Evolutionary conservation across 208 protist species (phyloP), one percentile per base, ranked within the genome.

Genomic region (Borovskyia barvae): DNA sequence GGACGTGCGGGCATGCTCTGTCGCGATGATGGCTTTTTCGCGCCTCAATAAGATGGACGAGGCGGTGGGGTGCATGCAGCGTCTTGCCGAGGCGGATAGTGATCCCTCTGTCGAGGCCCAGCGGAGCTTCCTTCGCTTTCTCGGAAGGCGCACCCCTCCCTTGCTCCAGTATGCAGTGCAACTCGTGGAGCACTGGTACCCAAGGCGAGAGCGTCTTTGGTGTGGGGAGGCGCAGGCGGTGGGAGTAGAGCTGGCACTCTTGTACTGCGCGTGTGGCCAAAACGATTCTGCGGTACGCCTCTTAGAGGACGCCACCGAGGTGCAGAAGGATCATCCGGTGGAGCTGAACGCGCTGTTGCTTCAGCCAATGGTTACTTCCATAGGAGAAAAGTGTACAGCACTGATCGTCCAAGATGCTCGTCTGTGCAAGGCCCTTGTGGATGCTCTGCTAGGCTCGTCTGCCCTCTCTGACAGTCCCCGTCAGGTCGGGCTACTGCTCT

Each of bases 151-250:
- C 25, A 45, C 46, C 25, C 84, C 77, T 1, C 66, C 84, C 4
- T 30, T 87, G 40, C 39, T 77, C 25, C 62, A 71, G 22, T 91
- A 94, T 69, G 87, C 82, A 22, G 72, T 81, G n/a, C 83, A 90
- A 51, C 72, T 94, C 7, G 67, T 90, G 32, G n/a, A 19, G 29
- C 79, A 86, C 45, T 94, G 87, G 85, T 75, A 90, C 49, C 66
- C 74, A 4, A 42, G 48, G 0, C 4, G 7, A 19, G 49, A 58
- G 33, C 7, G 11, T 39, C 67, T 66, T 29, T 81, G 75, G 75
- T 40, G 26, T 15, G 57, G 64, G 2, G 59, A 62, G 7, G 40
- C 56, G 14, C 73, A 76, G 42, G 26, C 56, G 3, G 82, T 89
- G 12, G 81, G 59, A 7, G 59, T 82, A 29, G 79, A 84, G 60